A percentile compares a stretch with the other conserved stretches of the same genome.
These are phyloP conservation scores for Neofusicoccum ribis DNA, from an alignment of 2,329 filamentous ascomycete species.

Conservation along the genomic window DNA sequence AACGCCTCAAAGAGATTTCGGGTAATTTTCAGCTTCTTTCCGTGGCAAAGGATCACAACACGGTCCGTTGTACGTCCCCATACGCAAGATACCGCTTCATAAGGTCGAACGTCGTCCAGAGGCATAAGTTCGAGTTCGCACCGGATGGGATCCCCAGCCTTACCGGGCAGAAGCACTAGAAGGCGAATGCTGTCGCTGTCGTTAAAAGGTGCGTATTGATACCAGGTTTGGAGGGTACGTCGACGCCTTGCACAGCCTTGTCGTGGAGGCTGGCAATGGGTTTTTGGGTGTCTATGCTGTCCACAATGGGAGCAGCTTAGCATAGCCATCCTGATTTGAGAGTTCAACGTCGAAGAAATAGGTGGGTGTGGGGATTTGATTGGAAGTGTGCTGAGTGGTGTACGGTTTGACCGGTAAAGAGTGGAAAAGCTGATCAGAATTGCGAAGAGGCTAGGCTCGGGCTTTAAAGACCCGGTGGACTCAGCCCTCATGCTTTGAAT, in stretches of 20 bases:
- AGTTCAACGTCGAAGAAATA: no score
- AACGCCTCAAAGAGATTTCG: not conserved
- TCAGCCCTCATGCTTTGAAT: no score
- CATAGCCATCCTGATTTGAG: not conserved
- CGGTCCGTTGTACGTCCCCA: conserved; percentile 10
- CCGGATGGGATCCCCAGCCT: not conserved
- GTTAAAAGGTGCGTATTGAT: not conserved
- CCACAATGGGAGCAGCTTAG: not conserved
- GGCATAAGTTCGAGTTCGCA: not conserved
- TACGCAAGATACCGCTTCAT: conserved; percentile 22
- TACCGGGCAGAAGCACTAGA: not conserved
- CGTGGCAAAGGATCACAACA: conserved; percentile 2
- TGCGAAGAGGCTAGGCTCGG: no score
- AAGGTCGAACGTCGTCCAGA: not conserved
- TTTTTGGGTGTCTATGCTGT: not conserved
- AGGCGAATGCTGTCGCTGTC: not conserved
- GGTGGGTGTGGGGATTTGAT: no score
- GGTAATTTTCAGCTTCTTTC: not conserved
- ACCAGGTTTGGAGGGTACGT: not conserved
- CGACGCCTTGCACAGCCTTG: not conserved
- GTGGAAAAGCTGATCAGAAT: no score
- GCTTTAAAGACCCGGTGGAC: no score
- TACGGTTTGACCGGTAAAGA: no score
- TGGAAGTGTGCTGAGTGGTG: no score
- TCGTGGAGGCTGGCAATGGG: not conserved